A percentile compares a stretch with the other conserved stretches of the same genome.
These are phyloP conservation scores for Aristolochia fimbriata DNA, from an alignment of 164 flowering plant genomes.

Conservation along the genomic window DNA sequence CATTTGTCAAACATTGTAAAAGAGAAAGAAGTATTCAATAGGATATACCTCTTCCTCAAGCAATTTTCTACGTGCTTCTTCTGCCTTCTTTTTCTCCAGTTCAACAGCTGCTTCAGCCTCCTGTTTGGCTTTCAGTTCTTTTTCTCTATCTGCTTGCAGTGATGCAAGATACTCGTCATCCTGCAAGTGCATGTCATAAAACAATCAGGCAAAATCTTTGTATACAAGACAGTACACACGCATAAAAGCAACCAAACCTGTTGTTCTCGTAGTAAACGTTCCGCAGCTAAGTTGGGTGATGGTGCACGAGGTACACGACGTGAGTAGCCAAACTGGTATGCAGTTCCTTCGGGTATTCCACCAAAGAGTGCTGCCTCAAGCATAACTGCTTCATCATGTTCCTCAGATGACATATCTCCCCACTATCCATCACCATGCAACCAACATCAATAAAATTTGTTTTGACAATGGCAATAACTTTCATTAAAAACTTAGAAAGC, in stretches of 20 bases:
- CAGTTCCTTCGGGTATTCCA: slow-evolving; percentile 66
- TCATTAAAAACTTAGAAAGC: not conserved
- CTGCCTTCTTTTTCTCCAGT: slow-evolving; percentile 55
- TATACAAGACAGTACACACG: not conserved
- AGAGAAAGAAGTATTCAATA: not conserved
- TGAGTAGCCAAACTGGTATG: slow-evolving; percentile 43
- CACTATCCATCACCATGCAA: slow-evolving; percentile 29
- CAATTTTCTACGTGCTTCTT: slow-evolving; percentile 50
- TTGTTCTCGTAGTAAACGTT: slow-evolving; percentile 78
- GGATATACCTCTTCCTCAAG: slow-evolving; percentile 68
- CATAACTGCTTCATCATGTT: slow-evolving; percentile 99
- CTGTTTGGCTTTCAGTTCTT: slow-evolving; percentile 61
- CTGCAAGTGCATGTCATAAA: slow-evolving; percentile 27
- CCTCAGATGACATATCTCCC: slow-evolving; percentile 95
- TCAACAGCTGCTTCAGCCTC: slow-evolving; percentile 73
- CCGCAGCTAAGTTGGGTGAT: slow-evolving; percentile 80
- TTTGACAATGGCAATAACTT: not conserved
- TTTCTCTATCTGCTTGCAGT: slow-evolving; percentile 86
- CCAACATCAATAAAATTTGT: not conserved
- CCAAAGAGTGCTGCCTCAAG: slow-evolving; percentile 99
- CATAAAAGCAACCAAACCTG: slow-evolving; percentile 37
- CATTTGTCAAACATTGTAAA: not conserved
- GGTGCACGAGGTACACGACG: slow-evolving; percentile 65
- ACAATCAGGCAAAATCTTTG: not conserved
- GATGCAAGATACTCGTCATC: slow-evolving; percentile 95